Percentiles rank a stretch among this genome's conserved stretches.
Conservation (phyloP, 2,329 filamentous ascomycete genomes). For the Xylariaceae sp. region DNA sequence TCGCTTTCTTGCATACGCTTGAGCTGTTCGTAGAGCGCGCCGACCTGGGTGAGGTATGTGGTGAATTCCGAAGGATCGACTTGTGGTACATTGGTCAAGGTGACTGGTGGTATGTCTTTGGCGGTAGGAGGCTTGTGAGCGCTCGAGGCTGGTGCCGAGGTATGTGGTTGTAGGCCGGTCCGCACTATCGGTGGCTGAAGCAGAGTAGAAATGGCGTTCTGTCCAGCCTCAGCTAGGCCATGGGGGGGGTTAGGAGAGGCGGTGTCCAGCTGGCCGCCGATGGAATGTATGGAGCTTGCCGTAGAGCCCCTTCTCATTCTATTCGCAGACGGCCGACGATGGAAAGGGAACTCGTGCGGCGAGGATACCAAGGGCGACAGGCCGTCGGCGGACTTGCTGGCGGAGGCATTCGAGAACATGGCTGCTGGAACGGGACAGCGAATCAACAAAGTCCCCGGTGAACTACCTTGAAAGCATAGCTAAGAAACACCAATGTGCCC, state of each 20-base stretch:
- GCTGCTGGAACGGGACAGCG: no score
- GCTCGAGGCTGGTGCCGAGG: slow-evolving; percentile 63
- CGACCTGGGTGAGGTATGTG: slow-evolving; percentile 80
- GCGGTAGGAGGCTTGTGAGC: slow-evolving; percentile 79
- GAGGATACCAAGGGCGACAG: slow-evolving; percentile 51
- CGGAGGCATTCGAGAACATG: slow-evolving; percentile 58
- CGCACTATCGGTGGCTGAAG: slow-evolving; percentile 85
- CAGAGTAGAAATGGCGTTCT: slow-evolving; percentile 94
- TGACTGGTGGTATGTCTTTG: slow-evolving; percentile 88
- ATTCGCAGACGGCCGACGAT: slow-evolving; percentile 46
- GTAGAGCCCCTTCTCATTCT: slow-evolving; percentile 70
- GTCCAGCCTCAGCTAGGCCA: slow-evolving; percentile 65
- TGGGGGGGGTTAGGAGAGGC: slow-evolving; percentile 53
- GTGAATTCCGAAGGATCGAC: slow-evolving; percentile 78
- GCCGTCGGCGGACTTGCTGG: slow-evolving; percentile 64
- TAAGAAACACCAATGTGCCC: no score
- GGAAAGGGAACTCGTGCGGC: slow-evolving; percentile 56
- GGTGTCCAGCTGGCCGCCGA: slow-evolving; percentile 78
- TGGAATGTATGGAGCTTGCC: slow-evolving; percentile 81
- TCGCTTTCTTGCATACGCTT: slow-evolving; percentile 76
- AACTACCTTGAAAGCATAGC: no score
- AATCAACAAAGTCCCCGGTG: no score
- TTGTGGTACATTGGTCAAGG: slow-evolving; percentile 80
- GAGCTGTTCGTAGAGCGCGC: slow-evolving; percentile 82
- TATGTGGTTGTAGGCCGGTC: slow-evolving; percentile 79